Conservation (phyloP, 225 moss, liverwort and hornwort genomes). For the Bryoerythrophyllum caledonicum region DNA sequence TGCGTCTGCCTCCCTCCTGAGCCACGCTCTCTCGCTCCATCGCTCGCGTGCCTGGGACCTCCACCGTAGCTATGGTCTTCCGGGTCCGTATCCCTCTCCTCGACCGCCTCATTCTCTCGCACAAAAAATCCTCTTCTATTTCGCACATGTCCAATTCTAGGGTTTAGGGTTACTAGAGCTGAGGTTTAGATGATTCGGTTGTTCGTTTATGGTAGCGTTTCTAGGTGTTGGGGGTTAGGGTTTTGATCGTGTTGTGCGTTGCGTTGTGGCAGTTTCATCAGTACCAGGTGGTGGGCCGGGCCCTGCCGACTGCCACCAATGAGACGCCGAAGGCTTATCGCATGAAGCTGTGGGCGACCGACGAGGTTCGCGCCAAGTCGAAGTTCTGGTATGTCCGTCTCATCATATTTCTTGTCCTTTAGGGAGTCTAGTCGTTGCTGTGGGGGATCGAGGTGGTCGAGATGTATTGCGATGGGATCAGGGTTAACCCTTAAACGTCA, state of each 20-base stretch:
- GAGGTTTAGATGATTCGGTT: no score
- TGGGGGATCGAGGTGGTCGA: background rate
- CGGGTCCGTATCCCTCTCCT: conserved; percentile 11
- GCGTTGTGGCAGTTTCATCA: conserved; percentile 66
- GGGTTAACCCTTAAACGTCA: no score
- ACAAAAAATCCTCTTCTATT: background rate
- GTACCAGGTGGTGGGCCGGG: conserved; percentile 90
- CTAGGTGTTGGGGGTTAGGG: background rate
- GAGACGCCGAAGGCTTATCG: conserved; percentile 73
- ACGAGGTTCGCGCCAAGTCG: conserved; percentile 81
- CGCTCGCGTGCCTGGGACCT: background rate
- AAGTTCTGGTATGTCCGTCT: conserved; percentile 65
- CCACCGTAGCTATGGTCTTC: conserved; percentile 25
- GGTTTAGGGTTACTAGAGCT: conserved; percentile 13
- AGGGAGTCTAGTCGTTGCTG: background rate
- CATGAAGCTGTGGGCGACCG: conserved; percentile 89
- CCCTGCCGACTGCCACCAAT: conserved; percentile 69
- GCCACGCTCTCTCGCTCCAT: background rate
- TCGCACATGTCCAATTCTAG: background rate
- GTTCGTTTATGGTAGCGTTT: no score
- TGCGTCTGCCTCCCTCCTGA: conserved; percentile 1
- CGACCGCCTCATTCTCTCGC: background rate
- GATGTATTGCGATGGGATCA: background rate
- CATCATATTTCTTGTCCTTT: background rate
- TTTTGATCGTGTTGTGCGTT: conserved; percentile 11